phyloP scores from a whole-genome alignment of 1,284 basidiomycete species.

The Dichomitus squalens region DNA sequence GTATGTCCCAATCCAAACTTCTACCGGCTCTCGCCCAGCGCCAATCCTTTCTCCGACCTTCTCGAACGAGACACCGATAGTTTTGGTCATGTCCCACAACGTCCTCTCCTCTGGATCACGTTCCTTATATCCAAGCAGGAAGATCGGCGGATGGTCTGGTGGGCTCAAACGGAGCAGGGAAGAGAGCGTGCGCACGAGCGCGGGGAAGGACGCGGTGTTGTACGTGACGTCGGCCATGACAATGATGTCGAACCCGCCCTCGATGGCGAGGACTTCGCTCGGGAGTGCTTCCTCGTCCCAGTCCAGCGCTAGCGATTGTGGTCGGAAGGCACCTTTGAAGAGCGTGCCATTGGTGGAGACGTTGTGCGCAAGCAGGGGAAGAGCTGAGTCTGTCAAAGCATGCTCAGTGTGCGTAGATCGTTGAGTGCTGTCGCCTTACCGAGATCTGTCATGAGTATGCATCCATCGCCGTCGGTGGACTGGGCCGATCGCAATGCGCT shows the following conservation, averaged over 20 bases:
- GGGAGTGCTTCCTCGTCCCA: slow-evolving; percentile 71
- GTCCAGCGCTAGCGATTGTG: slow-evolving; percentile 59
- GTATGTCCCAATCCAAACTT: slow-evolving; percentile 66
- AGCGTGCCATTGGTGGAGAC: slow-evolving; percentile 52
- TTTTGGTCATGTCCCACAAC: slow-evolving; percentile 61
- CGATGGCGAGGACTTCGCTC: slow-evolving; percentile 37
- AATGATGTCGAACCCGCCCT: slow-evolving; percentile 54
- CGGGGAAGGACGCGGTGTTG: slow-evolving; percentile 82
- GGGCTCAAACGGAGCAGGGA: slow-evolving; percentile 40
- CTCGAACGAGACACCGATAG: slow-evolving; percentile 54
- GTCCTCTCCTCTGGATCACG: slow-evolving; percentile 72
- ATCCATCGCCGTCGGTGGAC: slow-evolving; percentile 33
- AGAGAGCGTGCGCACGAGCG: slow-evolving; percentile 59
- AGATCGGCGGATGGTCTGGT: slow-evolving; percentile 37
- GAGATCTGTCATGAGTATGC: slow-evolving; percentile 73
- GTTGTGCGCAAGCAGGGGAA: slow-evolving; percentile 77
- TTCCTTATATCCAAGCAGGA: slow-evolving; percentile 84
- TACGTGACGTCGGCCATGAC: slow-evolving; percentile 92
- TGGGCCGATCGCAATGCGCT: slow-evolving; percentile 48
- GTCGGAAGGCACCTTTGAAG: slow-evolving; percentile 33
- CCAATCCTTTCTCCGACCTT: slow-evolving; percentile 57
- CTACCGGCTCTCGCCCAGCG: slow-evolving; percentile 60
- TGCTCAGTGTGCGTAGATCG: not conserved
- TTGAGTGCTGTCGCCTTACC: slow-evolving; percentile 44
- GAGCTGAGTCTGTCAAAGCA: slow-evolving; percentile 68